Conservation (phyloP, 257 asterid genomes). For the Asclepias syriaca region DNA sequence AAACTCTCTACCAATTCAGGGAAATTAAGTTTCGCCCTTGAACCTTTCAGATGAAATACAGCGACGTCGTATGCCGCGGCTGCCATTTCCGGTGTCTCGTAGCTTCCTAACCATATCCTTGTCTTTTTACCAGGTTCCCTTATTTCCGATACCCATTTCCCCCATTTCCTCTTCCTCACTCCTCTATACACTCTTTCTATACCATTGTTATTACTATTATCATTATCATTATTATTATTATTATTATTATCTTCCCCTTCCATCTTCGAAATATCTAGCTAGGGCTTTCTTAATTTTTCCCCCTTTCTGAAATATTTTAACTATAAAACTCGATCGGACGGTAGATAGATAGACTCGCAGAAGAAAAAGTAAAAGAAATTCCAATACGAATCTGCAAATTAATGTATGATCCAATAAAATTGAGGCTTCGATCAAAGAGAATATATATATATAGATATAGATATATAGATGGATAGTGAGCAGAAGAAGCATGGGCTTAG, state of each 20-base stretch:
- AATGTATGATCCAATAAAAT: not conserved
- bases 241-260: not conserved
- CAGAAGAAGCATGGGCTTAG: slow-evolving; percentile 1
- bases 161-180: slow-evolving; percentile 49
- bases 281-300: too few species aligned
- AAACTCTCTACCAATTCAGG: slow-evolving; percentile 32
- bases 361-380: not conserved
- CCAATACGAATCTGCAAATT: not conserved
- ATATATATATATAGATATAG: not conserved
- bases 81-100: slow-evolving; percentile 52
- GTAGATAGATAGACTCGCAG: not conserved
- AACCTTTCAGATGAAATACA: slow-evolving; percentile 44
- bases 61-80: slow-evolving; percentile 68
- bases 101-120: slow-evolving; percentile 62
- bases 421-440: not conserved
- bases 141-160: slow-evolving; percentile 65
- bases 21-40: slow-evolving; percentile 41
- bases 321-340: too few species aligned
- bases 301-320: too few species aligned
- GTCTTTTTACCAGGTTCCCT: slow-evolving; percentile 49
- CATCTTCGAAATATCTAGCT: not conserved
- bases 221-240: too few species aligned
- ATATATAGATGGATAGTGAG: not conserved
- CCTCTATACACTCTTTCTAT: slow-evolving; percentile 25
- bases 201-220: slow-evolving; percentile 7